Conservation (phyloP, 2,329 filamentous ascomycete genomes). For the Nigrospora sphaerica region DNA sequence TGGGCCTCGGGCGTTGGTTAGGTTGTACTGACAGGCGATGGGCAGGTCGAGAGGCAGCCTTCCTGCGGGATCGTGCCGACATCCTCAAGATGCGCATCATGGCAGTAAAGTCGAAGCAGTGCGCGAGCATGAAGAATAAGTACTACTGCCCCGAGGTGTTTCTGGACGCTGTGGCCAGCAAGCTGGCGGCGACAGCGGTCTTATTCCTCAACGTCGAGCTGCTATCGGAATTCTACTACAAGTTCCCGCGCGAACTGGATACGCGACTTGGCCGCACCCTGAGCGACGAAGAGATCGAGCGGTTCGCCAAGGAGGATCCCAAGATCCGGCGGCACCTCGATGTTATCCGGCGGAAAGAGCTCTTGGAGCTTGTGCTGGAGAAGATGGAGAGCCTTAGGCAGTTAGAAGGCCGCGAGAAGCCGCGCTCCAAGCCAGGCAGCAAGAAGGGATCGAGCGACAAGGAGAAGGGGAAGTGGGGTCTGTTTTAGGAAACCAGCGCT, state of each 20-base stretch:
- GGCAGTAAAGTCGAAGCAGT: conserved; percentile 87
- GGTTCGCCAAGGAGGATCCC: conserved; percentile 87
- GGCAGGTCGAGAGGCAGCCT: conserved; percentile 82
- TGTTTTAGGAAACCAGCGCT: background rate
- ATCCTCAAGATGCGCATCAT: conserved; percentile 85
- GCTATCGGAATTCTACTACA: conserved; percentile 94
- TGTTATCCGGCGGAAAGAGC: conserved; percentile 83
- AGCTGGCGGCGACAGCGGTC: conserved; percentile 89
- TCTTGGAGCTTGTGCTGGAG: conserved; percentile 84
- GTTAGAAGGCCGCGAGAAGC: conserved; percentile 52
- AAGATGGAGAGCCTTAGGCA: conserved; percentile 92
- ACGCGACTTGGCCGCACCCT: conserved; percentile 76
- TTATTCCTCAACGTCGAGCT: conserved; percentile 97
- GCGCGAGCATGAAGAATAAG: conserved; percentile 76
- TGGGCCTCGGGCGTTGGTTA: too few species aligned
- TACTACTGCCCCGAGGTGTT: conserved; percentile 97
- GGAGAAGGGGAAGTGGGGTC: conserved; percentile 1
- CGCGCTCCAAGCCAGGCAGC: background rate
- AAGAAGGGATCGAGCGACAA: background rate
- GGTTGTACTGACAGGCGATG: conserved; percentile 15
- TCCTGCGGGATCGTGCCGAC: conserved; percentile 84
- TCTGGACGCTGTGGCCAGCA: conserved; percentile 92
- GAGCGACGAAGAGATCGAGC: conserved; percentile 72
- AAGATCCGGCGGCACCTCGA: conserved; percentile 86
- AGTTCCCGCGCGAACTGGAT: conserved; percentile 91